Evolutionary conservation across 1,284 basidiomycete species (phyloP).

Genomic region (Microbotryum lychnidis-dioicae): DNA sequence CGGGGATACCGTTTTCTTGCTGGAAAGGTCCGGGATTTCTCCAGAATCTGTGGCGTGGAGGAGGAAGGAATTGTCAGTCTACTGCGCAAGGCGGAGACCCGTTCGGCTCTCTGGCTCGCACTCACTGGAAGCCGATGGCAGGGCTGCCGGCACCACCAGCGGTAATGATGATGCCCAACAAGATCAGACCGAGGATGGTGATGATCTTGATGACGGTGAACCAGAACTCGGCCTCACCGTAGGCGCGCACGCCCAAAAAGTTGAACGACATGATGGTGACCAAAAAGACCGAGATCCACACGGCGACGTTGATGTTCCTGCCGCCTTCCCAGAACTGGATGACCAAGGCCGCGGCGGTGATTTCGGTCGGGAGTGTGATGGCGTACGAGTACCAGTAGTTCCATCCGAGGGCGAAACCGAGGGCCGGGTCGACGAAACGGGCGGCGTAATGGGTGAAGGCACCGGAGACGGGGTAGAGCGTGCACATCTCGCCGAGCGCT

Average conservation of each 20-base stretch:
- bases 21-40: slow-evolving; percentile 55
- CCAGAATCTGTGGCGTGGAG: slow-evolving; percentile 56
- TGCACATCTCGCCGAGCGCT: slow-evolving; percentile 43
- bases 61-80: not conserved
- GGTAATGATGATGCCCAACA: slow-evolving; percentile 36
- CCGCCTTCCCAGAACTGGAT: slow-evolving; percentile 26
- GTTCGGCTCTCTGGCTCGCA: too few relatives aligned
- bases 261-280: slow-evolving; percentile 21
- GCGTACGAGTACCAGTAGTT: slow-evolving; percentile 11
- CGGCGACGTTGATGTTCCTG: slow-evolving; percentile 16
- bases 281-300: slow-evolving; percentile 22
- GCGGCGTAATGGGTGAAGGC: slow-evolving; percentile 31
- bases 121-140: slow-evolving; percentile 22
- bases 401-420: slow-evolving; percentile 40
- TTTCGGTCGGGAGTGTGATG: slow-evolving; percentile 8
- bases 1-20: slow-evolving; percentile 37
- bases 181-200: slow-evolving; percentile 21
- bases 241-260: slow-evolving; percentile 18
- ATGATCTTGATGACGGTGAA: slow-evolving; percentile 26
- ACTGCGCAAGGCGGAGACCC: not conserved
- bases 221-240: slow-evolving; percentile 29
- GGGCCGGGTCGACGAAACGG: slow-evolving; percentile 42
- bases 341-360: slow-evolving; percentile 15
- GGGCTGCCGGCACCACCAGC: slow-evolving; percentile 38
- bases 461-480: slow-evolving; percentile 24